Percentiles rank a stretch among this genome's conserved stretches.
Evolutionary conservation across 2,329 filamentous ascomycete genomes (phyloP).

Genomic region (Paraconiothyrium brasiliense): DNA sequence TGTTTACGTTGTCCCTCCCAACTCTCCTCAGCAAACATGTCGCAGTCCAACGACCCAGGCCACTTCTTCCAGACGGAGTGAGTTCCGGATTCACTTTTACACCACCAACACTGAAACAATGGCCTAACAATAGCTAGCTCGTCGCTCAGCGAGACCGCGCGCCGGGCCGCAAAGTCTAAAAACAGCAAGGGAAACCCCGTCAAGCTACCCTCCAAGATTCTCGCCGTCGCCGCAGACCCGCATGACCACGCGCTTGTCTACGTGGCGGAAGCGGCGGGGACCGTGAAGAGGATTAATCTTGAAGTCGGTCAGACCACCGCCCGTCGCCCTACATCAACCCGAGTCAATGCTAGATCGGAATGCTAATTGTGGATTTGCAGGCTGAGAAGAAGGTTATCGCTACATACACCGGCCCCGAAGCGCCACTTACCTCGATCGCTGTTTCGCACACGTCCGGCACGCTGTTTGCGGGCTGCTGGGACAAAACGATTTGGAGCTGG

Average conservation of each 20-base stretch:
- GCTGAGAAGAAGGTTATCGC: slow-evolving; percentile 42
- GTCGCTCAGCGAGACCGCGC: slow-evolving; percentile 59
- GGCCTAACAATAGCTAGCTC: slow-evolving; percentile 48
- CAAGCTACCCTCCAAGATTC: slow-evolving; percentile 82
- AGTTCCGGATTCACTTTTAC: slow-evolving; percentile 42
- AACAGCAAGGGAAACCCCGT: slow-evolving; percentile 88
- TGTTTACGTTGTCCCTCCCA: slow-evolving; percentile 16
- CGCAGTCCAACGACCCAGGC: slow-evolving; percentile 67
- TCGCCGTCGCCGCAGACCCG: slow-evolving; percentile 77
- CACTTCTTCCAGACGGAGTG: slow-evolving; percentile 96
- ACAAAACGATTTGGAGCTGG: slow-evolving; percentile 92
- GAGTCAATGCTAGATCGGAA: not conserved
- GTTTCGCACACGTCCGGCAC: slow-evolving; percentile 52
- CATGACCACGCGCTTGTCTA: slow-evolving; percentile 70
- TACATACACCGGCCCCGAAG: slow-evolving; percentile 76
- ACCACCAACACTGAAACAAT: slow-evolving; percentile 11
- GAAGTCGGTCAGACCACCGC: slow-evolving; percentile 70
- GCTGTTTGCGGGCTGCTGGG: slow-evolving; percentile 91
- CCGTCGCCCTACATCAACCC: slow-evolving; percentile 7
- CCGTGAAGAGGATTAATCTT: slow-evolving; percentile 75
- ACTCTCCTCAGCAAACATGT: slow-evolving; percentile 38
- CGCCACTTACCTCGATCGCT: slow-evolving; percentile 68
- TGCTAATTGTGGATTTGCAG: slow-evolving; percentile 31
- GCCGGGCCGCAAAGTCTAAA: slow-evolving; percentile 77
- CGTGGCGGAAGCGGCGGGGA: slow-evolving; percentile 87